These are phyloP conservation scores for Phialophora chinensis DNA, from an alignment of 2,329 filamentous ascomycete species.

Conservation along the genomic window DNA sequence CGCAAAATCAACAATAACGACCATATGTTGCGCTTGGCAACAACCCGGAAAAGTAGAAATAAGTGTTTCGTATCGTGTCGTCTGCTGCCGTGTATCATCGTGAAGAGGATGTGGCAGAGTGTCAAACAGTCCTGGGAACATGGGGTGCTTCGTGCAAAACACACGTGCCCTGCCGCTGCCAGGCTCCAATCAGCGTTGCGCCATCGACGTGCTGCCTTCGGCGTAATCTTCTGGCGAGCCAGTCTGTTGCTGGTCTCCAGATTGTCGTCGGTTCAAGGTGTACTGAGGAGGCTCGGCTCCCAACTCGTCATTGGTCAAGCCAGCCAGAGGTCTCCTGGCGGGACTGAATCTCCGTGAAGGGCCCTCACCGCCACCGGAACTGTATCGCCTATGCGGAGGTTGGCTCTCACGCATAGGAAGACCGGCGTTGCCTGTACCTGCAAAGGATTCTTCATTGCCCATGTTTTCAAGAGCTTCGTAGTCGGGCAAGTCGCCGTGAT, in stretches of 20 bases:
- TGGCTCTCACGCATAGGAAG: conserved; percentile 26
- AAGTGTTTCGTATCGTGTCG: not conserved
- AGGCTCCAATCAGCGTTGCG: conserved; percentile 5
- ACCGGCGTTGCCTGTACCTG: conserved; percentile 17
- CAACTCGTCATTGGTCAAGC: conserved; percentile 39
- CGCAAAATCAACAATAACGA: conserved; percentile 7
- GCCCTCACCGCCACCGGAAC: conserved; percentile 21
- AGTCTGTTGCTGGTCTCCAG: conserved; percentile 7
- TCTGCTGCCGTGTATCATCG: not conserved
- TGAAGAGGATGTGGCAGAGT: not conserved
- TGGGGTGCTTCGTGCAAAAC: not conserved
- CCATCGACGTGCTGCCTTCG: conserved; percentile 28
- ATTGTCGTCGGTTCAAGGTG: conserved; percentile 18
- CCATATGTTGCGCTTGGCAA: conserved; percentile 5
- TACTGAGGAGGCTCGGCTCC: conserved; percentile 36
- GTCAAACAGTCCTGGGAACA: not conserved
- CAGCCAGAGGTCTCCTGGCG: conserved; percentile 18
- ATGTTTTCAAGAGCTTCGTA: conserved; percentile 56
- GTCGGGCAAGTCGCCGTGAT: conserved; percentile 53
- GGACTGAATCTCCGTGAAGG: conserved; percentile 19
- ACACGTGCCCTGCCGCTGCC: not conserved
- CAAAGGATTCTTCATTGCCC: conserved; percentile 45
- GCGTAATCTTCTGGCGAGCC: conserved; percentile 29
- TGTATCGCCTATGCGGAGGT: conserved; percentile 5
- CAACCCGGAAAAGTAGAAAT: not conserved